Evolutionary conservation across 176 grass and related monocot species (phyloP).

Genomic region (Leersia perrieri): DNA sequence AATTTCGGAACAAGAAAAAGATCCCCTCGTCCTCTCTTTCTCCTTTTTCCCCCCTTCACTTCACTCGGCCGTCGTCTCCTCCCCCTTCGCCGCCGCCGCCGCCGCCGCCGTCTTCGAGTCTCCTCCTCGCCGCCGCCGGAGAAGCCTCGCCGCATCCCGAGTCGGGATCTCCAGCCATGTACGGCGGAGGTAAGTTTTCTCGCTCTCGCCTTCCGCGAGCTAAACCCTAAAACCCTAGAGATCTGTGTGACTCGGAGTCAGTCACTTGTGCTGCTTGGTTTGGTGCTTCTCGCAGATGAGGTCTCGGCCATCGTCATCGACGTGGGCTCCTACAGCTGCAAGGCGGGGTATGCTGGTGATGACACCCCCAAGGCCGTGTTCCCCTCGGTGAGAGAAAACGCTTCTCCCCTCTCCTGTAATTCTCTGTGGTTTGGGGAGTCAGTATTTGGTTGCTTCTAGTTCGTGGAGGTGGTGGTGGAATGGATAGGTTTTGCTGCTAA

Average conservation of each 20-base stretch:
- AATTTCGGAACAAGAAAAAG: neutral
- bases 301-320: constrained; percentile 97
- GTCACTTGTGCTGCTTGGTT: neutral
- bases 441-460: neutral
- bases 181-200: constrained; percentile 84
- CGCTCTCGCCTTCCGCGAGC: neutral
- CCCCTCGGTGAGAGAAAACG: constrained; percentile 61
- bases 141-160: neutral
- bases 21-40: neutral
- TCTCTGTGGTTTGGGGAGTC: neutral
- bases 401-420: neutral
- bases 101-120: neutral
- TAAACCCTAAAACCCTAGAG: constrained; percentile 46
- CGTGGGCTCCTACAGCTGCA: constrained; percentile 95
- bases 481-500: neutral
- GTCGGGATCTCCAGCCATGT: constrained; percentile 55
- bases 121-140: neutral
- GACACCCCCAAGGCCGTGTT: constrained; percentile 98
- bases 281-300: constrained; percentile 70
- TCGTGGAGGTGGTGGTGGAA: neutral
- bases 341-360: constrained; percentile 95
- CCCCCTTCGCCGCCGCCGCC: neutral
- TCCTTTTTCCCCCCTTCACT: no score
- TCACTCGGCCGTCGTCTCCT: neutral
- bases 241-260: constrained; percentile 24